Conservation (phyloP, 495 filamentous ascomycete genomes). For the Pseudomonodictys pantanalensis region DNA sequence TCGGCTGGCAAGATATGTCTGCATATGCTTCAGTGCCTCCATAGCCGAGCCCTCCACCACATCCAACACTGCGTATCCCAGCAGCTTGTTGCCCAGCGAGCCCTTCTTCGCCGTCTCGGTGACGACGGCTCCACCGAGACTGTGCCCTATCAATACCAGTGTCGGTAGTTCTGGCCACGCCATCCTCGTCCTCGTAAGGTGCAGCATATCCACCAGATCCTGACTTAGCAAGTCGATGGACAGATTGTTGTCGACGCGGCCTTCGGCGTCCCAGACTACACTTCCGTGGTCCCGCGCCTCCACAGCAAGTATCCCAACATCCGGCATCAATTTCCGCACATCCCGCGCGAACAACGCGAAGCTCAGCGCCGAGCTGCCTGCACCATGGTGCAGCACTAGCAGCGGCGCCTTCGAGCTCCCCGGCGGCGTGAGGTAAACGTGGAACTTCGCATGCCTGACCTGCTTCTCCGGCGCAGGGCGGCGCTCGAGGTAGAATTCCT, state of each 20-base stretch:
- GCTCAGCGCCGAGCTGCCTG: conserved; percentile 82
- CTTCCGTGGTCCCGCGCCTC: conserved; percentile 87
- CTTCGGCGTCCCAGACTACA: conserved; percentile 49
- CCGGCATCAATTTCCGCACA: conserved; percentile 72
- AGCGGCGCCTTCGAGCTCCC: conserved; percentile 61
- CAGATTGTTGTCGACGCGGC: conserved; percentile 34
- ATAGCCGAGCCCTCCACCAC: conserved; percentile 90
- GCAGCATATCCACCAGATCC: conserved; percentile 70
- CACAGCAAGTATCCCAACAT: conserved; percentile 76
- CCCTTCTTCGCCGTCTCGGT: conserved; percentile 72
- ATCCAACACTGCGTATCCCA: conserved; percentile 90
- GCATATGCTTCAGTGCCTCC: conserved; percentile 94
- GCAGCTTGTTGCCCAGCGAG: conserved; percentile 60
- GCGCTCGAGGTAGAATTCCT: conserved; percentile 70
- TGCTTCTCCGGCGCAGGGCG: conserved; percentile 34
- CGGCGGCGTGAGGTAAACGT: conserved; percentile 79
- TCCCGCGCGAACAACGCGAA: conserved; percentile 78
- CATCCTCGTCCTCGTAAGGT: conserved; percentile 60
- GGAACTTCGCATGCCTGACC: conserved; percentile 64
- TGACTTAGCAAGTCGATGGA: conserved; percentile 59
- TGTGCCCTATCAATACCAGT: conserved; percentile 86
- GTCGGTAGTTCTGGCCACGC: conserved; percentile 70
- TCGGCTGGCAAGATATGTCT: conserved; percentile 80
- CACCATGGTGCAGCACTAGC: conserved; percentile 87
- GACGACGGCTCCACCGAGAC: conserved; percentile 90